Evolutionary conservation across 208 protist genomes (phyloP).

Genomic region (Vickermania spadyakhi): DNA sequence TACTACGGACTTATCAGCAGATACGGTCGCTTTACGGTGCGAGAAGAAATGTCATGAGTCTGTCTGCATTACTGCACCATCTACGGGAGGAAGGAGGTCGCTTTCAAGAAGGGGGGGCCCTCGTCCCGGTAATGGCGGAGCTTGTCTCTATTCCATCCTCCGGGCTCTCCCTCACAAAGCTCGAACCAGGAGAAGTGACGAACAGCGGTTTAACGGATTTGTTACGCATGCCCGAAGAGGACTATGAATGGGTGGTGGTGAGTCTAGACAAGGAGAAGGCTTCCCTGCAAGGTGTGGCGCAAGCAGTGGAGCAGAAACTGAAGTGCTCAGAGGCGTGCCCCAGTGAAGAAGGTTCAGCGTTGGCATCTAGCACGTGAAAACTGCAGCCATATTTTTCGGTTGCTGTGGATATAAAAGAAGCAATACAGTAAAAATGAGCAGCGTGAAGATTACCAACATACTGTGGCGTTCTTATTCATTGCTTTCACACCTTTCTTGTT

Average conservation of each 20-base stretch:
- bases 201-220: no score
- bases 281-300: not conserved
- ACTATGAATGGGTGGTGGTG: no score
- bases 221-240: no score
- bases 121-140: conserved; percentile 30
- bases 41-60: conserved; percentile 19
- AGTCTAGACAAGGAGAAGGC: not conserved
- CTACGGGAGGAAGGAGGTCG: conserved; percentile 38
- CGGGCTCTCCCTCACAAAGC: conserved; percentile 25
- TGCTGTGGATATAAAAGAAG: no score
- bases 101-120: conserved; percentile 36
- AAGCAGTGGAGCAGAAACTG: conserved; percentile 12
- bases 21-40: conserved; percentile 43
- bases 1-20: conserved; percentile 64
- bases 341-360: no score
- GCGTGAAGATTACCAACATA: no score
- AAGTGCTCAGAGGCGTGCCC: no score
- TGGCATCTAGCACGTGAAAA: no score
- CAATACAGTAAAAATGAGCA: no score
- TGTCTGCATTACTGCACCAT: conserved; percentile 24
- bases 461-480: no score
- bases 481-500: no score
- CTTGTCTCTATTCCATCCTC: conserved; percentile 22
- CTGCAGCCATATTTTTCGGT: no score
- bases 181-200: conserved; percentile 15